Conservation (phyloP, 495 filamentous ascomycete genomes). For the Penicillium roqueforti region DNA sequence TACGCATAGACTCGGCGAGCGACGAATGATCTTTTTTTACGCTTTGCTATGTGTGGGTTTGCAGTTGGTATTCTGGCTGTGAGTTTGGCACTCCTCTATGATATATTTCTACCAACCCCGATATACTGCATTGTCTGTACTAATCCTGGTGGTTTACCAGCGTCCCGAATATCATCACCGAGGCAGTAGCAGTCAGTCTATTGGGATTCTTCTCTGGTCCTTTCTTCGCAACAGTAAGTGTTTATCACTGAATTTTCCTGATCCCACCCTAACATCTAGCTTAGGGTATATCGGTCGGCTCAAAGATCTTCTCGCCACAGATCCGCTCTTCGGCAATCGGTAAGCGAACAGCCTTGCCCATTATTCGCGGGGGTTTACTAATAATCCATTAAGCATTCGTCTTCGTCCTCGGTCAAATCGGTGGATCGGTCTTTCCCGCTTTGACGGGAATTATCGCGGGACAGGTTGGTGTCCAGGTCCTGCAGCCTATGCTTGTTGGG, state of each 20-base stretch:
- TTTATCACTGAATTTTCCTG: not conserved
- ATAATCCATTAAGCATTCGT: slow-evolving; percentile 18
- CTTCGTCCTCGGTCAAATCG: slow-evolving; percentile 29
- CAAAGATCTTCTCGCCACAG: slow-evolving; percentile 26
- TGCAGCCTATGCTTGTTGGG: slow-evolving; percentile 32
- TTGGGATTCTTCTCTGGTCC: slow-evolving; percentile 30
- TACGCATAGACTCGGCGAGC: slow-evolving; percentile 28
- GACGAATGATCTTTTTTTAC: slow-evolving; percentile 31
- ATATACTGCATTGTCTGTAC: not conserved
- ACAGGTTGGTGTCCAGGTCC: slow-evolving; percentile 23
- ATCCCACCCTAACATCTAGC: not conserved
- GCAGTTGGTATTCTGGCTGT: slow-evolving; percentile 35
- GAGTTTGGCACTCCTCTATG: not conserved
- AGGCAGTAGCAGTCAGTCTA: slow-evolving; percentile 31
- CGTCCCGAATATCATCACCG: slow-evolving; percentile 32
- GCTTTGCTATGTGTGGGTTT: slow-evolving; percentile 27
- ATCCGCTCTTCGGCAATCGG: slow-evolving; percentile 28
- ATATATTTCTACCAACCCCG: not conserved
- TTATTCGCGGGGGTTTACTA: too few relatives aligned
- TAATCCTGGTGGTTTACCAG: slow-evolving; percentile 5
- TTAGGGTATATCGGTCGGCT: slow-evolving; percentile 30
- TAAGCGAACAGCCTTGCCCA: slow-evolving; percentile 1
- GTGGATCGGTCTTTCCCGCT: slow-evolving; percentile 28
- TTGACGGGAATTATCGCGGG: slow-evolving; percentile 28
- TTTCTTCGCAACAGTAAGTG: slow-evolving; percentile 33